Evolutionary conservation across 2,329 filamentous ascomycete species (phyloP).

Genomic region (Fusarium redolens): DNA sequence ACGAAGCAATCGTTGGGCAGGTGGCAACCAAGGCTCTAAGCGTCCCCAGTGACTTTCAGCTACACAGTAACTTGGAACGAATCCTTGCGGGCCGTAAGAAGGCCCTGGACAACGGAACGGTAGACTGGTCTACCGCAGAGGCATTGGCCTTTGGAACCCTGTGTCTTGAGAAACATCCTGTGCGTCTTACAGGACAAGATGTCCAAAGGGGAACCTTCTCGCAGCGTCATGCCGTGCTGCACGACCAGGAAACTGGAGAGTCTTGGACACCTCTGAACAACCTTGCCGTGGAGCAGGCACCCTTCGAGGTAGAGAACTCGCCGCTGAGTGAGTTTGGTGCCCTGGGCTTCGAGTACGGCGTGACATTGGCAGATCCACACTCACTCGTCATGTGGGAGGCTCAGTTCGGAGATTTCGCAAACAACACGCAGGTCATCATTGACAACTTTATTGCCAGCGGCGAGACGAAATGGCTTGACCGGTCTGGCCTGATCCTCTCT

Average conservation of each 20-base stretch:
- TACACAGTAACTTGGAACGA: slow-evolving; percentile 95
- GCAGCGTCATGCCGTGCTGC: slow-evolving; percentile 93
- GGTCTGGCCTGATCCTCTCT: slow-evolving; percentile 93
- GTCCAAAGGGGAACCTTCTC: slow-evolving; percentile 99
- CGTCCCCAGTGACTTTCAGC: slow-evolving; percentile 83
- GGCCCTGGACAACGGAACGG: slow-evolving; percentile 87
- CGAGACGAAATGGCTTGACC: slow-evolving; percentile 98
- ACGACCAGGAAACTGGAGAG: slow-evolving; percentile 91
- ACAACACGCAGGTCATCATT: slow-evolving; percentile 97
- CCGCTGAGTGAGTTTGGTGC: slow-evolving; percentile 76
- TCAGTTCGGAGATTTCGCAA: slow-evolving; percentile 99
- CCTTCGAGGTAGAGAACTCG: slow-evolving; percentile 97
- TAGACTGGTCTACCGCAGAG: slow-evolving; percentile 97
- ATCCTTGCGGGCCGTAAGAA: slow-evolving; percentile 89
- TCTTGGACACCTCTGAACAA: slow-evolving; percentile 93
- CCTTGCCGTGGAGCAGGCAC: slow-evolving; percentile 87
- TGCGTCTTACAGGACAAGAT: slow-evolving; percentile 96
- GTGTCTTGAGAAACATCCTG: slow-evolving; percentile 90
- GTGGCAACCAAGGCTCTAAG: slow-evolving; percentile 83
- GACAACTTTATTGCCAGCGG: slow-evolving; percentile 98
- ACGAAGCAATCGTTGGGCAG: slow-evolving; percentile 76
- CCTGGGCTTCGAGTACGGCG: slow-evolving; percentile 97
- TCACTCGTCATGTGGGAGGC: slow-evolving; percentile 99
- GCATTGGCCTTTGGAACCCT: slow-evolving; percentile 92
- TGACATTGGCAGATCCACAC: slow-evolving; percentile 94